Evolutionary conservation across 2,329 filamentous ascomycete genomes (phyloP).

Genomic region (Trichophaea hybrida): DNA sequence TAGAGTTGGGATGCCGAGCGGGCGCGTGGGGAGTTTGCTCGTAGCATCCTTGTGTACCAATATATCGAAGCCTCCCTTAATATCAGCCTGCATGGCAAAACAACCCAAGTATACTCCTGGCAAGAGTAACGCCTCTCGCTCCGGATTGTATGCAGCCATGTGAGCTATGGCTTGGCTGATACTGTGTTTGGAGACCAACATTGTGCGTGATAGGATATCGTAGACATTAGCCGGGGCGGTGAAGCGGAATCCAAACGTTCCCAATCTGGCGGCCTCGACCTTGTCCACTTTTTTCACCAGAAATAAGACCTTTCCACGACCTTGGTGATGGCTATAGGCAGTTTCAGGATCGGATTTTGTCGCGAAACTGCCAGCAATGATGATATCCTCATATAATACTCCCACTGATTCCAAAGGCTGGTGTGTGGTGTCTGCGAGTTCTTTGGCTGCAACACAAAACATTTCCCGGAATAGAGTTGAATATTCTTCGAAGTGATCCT

Average conservation of each 20-base stretch:
- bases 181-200: constrained; percentile 55
- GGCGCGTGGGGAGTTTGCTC: constrained; percentile 44
- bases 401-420: constrained; percentile 50
- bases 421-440: constrained; percentile 54
- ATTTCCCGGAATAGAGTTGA: constrained; percentile 65
- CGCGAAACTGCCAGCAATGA: constrained; percentile 43
- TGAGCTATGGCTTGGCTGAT: constrained; percentile 47
- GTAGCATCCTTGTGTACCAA: constrained; percentile 43
- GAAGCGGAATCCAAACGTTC: constrained; percentile 65
- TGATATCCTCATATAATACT: constrained; percentile 59
- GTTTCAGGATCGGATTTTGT: neutral
- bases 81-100: constrained; percentile 39
- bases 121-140: constrained; percentile 36
- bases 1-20: constrained; percentile 41
- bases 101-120: constrained; percentile 44
- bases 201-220: constrained; percentile 51
- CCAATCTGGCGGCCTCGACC: constrained; percentile 35
- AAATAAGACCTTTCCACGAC: constrained; percentile 67
- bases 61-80: constrained; percentile 46
- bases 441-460: constrained; percentile 64
- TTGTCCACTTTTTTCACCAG: constrained; percentile 50
- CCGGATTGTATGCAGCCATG: constrained; percentile 44
- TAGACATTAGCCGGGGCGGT: constrained; percentile 54
- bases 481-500: constrained; percentile 47
- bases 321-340: constrained; percentile 30